phyloP scores from a whole-genome alignment of 495 filamentous ascomycete genomes.

The Lasiosphaeria miniovina region DNA sequence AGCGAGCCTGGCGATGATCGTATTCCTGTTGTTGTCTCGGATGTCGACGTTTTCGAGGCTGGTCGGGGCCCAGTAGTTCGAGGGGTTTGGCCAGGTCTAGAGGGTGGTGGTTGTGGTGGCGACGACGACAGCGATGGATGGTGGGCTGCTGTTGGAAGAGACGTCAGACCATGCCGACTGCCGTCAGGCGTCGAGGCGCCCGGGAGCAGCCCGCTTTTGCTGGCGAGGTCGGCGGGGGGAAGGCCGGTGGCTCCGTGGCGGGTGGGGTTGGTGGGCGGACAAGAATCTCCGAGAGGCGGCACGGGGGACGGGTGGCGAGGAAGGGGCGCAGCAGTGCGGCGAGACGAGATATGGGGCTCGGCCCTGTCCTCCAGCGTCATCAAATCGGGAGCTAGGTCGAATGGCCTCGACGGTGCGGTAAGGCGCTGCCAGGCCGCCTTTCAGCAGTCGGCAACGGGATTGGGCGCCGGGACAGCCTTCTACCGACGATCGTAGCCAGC shows the following conservation, averaged over 20 bases:
- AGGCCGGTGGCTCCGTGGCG: conserved; percentile 2
- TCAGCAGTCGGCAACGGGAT: background rate
- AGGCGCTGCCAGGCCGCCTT: background rate
- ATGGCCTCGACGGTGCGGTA: conserved; percentile 3
- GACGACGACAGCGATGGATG: too few species aligned
- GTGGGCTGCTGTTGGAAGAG: conserved; percentile 7
- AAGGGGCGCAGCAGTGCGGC: conserved; percentile 8
- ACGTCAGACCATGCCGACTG: conserved; percentile 26
- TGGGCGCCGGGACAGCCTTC: background rate
- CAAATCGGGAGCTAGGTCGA: conserved; percentile 6
- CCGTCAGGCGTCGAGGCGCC: conserved; percentile 12
- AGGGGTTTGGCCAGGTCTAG: background rate
- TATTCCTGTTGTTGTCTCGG: conserved; percentile 2
- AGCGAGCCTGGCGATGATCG: conserved; percentile 3
- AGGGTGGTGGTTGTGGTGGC: background rate
- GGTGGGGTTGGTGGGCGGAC: conserved; percentile 13
- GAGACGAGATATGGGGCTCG: conserved; percentile 17
- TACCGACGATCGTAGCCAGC: conserved; percentile 7
- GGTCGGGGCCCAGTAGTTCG: conserved; percentile 7
- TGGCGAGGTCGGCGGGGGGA: conserved; percentile 7
- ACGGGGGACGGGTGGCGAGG: conserved; percentile 9
- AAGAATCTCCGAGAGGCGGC: conserved; percentile 14
- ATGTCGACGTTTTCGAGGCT: background rate
- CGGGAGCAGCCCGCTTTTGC: conserved; percentile 2
- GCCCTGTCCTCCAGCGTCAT: conserved; percentile 23